phyloP scores from a whole-genome alignment of 2,329 filamentous ascomycete genomes.

The Trematosphaeria pertusa region DNA sequence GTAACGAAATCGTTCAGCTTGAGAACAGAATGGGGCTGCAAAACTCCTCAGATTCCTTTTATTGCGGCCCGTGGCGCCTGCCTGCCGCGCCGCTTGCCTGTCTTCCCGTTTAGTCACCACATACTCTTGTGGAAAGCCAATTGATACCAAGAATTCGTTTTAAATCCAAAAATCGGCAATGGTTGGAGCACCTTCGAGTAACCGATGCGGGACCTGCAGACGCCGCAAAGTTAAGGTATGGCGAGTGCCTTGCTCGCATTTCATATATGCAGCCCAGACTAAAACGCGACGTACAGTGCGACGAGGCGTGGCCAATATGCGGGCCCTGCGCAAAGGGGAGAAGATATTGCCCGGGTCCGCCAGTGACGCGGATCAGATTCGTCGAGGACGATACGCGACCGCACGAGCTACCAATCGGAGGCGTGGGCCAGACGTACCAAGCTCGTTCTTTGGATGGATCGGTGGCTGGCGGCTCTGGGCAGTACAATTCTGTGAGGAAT shows the following conservation, averaged over 20 bases:
- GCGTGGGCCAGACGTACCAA: neutral
- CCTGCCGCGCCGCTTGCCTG: too few species aligned
- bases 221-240: conserved; percentile 13
- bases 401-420: neutral
- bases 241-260: neutral
- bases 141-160: neutral
- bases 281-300: conserved; percentile 5
- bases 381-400: neutral
- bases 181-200: conserved; percentile 9
- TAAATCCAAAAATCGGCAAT: neutral
- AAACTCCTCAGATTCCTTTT: too few species aligned
- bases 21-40: too few species aligned
- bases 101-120: too few species aligned
- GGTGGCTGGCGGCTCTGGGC: neutral
- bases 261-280: neutral
- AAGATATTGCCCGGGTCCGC: conserved; percentile 11
- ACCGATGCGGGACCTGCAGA: conserved; percentile 13
- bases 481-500: neutral
- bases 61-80: too few species aligned
- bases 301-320: conserved; percentile 17
- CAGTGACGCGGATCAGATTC: conserved; percentile 3
- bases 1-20: too few species aligned
- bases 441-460: too few species aligned
- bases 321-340: conserved; percentile 8
- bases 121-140: too few species aligned